Conservation (phyloP, 805 yeast genomes). For the Wickerhamomyces mucosus region DNA sequence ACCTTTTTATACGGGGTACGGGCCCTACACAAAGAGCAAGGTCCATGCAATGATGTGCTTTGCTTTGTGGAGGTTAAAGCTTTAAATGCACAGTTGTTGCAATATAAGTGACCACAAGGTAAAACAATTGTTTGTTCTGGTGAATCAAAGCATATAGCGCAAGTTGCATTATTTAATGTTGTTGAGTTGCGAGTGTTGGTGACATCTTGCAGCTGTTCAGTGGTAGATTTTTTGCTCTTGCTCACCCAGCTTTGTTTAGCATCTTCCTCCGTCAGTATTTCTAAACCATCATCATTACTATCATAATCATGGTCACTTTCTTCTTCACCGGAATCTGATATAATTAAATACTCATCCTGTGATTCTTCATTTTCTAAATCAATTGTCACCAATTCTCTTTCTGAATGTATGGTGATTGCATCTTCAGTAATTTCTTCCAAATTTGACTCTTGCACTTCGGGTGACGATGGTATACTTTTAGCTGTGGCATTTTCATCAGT, state of each 20-base stretch:
- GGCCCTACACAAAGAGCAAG: constrained; percentile 35
- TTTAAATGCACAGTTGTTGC: constrained; percentile 44
- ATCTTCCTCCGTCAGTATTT: constrained; percentile 12
- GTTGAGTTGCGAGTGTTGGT: too few species aligned
- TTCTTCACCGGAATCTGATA: constrained; percentile 13
- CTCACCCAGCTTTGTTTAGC: constrained; percentile 29
- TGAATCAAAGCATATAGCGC: constrained; percentile 50
- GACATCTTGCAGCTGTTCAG: constrained; percentile 7
- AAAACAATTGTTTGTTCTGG: constrained; percentile 38
- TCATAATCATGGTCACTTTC: constrained; percentile 8
- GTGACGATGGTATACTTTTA: background rate
- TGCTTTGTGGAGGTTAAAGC: constrained; percentile 27
- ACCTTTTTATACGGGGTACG: constrained; percentile 23
- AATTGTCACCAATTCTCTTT: constrained; percentile 3
- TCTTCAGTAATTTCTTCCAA: background rate
- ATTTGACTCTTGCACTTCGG: too few species aligned
- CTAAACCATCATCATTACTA: constrained; percentile 2
- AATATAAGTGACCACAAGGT: constrained; percentile 51
- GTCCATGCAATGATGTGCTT: constrained; percentile 23
- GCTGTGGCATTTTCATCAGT: background rate
- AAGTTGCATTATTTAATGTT: too few species aligned
- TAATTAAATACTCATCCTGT: constrained; percentile 9
- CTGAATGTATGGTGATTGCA: too few species aligned
- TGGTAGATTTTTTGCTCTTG: constrained; percentile 12
- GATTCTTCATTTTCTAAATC: constrained; percentile 13